phyloP scores from a whole-genome alignment of 352 stramenopile species.

The Globisporangium okanoganense region DNA sequence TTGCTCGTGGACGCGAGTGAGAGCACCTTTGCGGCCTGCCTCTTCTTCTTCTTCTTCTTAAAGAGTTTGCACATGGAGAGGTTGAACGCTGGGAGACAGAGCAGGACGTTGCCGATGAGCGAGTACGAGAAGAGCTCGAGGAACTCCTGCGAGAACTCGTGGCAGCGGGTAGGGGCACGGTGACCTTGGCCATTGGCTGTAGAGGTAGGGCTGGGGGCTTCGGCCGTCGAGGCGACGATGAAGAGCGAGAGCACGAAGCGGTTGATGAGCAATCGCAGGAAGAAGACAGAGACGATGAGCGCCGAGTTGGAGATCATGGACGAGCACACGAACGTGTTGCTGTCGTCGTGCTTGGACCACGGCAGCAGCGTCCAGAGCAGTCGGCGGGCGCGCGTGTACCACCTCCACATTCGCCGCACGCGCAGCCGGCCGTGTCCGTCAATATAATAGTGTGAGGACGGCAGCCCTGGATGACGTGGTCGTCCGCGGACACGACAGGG shows the following conservation, averaged over 20 bases:
- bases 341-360: conserved; percentile 67
- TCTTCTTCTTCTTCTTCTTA: conserved; percentile 20
- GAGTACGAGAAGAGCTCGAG: conserved; percentile 68
- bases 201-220: no score
- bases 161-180: conserved; percentile 19
- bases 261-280: conserved; percentile 45
- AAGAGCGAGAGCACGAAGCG: conserved; percentile 42
- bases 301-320: conserved; percentile 72
- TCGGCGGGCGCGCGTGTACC: conserved; percentile 44
- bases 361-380: conserved; percentile 44
- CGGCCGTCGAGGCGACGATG: conserved; percentile 18
- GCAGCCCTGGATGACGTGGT: conserved; percentile 8
- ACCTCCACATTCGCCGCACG: conserved; percentile 50
- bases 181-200: neutral
- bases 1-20: conserved; percentile 28
- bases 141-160: conserved; percentile 54
- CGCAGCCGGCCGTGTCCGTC: conserved; percentile 42
- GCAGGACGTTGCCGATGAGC: conserved; percentile 49
- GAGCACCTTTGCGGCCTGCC: conserved; percentile 10
- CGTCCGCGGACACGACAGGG: neutral
- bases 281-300: conserved; percentile 58
- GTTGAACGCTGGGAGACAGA: conserved; percentile 70
- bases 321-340: conserved; percentile 75
- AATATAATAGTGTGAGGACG: conserved; percentile 68
- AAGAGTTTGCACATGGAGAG: conserved; percentile 54